phyloP scores from a whole-genome alignment of 2,329 filamentous ascomycete species.

The Xylaria polymorpha region DNA sequence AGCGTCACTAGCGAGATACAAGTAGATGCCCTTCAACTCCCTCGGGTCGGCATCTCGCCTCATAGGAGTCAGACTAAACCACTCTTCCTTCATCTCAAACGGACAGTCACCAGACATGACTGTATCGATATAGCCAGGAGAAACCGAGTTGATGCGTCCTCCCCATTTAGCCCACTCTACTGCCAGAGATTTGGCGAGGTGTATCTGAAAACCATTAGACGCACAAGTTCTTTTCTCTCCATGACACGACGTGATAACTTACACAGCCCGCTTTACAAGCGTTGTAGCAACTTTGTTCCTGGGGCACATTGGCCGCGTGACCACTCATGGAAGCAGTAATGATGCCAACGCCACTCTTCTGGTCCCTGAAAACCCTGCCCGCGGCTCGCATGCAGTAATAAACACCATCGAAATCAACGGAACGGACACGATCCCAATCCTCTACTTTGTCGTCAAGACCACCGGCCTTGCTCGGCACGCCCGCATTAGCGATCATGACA shows the following conservation, averaged over 20 bases:
- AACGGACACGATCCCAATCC: slow-evolving; percentile 49
- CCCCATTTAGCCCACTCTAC: slow-evolving; percentile 49
- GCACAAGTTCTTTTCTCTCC: neutral
- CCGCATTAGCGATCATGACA: slow-evolving; percentile 53
- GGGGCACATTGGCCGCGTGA: slow-evolving; percentile 45
- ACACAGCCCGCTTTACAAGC: slow-evolving; percentile 19
- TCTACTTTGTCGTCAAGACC: slow-evolving; percentile 49
- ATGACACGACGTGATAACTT: slow-evolving; percentile 22
- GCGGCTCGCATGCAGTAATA: slow-evolving; percentile 52
- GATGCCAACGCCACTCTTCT: slow-evolving; percentile 51
- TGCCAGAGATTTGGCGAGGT: slow-evolving; percentile 49
- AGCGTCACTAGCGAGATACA: slow-evolving; percentile 47
- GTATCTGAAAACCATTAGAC: slow-evolving; percentile 47
- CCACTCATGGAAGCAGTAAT: slow-evolving; percentile 52
- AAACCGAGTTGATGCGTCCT: slow-evolving; percentile 49
- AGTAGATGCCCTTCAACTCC: slow-evolving; percentile 50
- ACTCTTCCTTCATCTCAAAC: slow-evolving; percentile 52
- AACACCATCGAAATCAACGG: slow-evolving; percentile 50
- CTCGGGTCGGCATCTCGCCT: slow-evolving; percentile 48
- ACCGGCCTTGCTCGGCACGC: slow-evolving; percentile 50
- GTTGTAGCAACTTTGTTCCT: slow-evolving; percentile 47
- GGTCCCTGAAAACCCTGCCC: slow-evolving; percentile 50
- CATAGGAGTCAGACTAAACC: slow-evolving; percentile 50
- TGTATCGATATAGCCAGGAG: slow-evolving; percentile 55
- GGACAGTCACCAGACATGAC: slow-evolving; percentile 50